Evolutionary conservation across 148 eudicot species (phyloP).

Genomic region (Camellia sinensis): DNA sequence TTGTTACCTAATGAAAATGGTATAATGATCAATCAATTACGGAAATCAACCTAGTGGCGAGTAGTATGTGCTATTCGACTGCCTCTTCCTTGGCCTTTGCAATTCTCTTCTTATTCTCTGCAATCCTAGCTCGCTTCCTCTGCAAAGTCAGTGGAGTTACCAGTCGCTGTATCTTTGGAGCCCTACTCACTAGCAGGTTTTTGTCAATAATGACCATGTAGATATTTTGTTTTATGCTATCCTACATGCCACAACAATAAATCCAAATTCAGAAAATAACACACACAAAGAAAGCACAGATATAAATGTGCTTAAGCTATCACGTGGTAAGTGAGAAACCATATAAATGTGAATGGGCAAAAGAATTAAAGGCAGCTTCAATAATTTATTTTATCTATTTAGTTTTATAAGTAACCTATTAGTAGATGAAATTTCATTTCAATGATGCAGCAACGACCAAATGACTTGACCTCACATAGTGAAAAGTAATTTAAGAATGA

Average conservation of each 20-base stretch:
- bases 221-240: too few species aligned
- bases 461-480: not conserved
- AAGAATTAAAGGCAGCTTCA: not conserved
- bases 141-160: slow-evolving; percentile 5
- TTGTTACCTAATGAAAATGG: too few species aligned
- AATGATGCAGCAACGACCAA: not conserved
- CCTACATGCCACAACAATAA: too few species aligned
- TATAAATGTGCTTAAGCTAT: not conserved
- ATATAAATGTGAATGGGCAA: not conserved
- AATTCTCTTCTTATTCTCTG: slow-evolving; percentile 15
- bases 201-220: too few species aligned
- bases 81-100: slow-evolving; percentile 13
- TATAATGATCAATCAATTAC: too few species aligned
- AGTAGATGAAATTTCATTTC: not conserved
- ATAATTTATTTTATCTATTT: not conserved
- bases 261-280: not conserved
- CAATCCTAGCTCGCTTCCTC: slow-evolving; percentile 15
- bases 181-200: not conserved
- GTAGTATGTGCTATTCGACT: slow-evolving; percentile 3
- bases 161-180: slow-evolving; percentile 11
- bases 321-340: not conserved
- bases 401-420: too few species aligned
- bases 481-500: not conserved
- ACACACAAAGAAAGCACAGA: not conserved
- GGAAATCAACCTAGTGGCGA: slow-evolving; percentile 5